phyloP scores from a whole-genome alignment of 164 flowering plant species.

The Chimonanthus salicifolius region DNA sequence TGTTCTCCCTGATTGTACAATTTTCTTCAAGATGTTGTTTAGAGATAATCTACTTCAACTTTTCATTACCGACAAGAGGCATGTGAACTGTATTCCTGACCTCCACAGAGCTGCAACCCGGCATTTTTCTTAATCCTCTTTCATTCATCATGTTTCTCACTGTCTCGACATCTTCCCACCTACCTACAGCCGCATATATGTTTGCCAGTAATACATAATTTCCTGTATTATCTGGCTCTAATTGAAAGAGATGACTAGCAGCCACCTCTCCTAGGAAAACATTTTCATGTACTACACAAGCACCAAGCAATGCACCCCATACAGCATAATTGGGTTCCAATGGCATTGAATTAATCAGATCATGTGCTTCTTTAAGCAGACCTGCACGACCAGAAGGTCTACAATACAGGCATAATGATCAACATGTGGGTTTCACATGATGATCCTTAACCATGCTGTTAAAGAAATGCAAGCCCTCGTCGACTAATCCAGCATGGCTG shows the following conservation, averaged over 20 bases:
- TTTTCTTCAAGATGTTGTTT: background rate
- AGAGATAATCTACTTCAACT: background rate
- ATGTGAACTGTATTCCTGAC: constrained; percentile 14
- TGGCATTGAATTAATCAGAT: constrained; percentile 53
- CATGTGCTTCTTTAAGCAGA: constrained; percentile 55
- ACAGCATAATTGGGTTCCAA: constrained; percentile 46
- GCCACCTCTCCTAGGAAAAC: constrained; percentile 66
- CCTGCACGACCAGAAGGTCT: constrained; percentile 75
- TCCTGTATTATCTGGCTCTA: constrained; percentile 76
- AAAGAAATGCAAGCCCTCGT: constrained; percentile 59
- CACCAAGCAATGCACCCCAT: constrained; percentile 84
- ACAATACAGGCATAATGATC: constrained; percentile 73
- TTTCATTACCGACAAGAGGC: background rate
- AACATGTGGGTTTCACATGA: constrained; percentile 15
- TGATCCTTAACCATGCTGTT: constrained; percentile 32
- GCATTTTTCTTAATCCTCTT: constrained; percentile 52
- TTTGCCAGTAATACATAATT: constrained; percentile 72
- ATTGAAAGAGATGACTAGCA: constrained; percentile 51
- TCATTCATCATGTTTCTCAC: constrained; percentile 41
- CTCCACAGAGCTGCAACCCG: constrained; percentile 55
- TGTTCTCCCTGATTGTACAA: background rate
- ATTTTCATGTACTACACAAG: constrained; percentile 60
- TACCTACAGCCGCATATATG: constrained; percentile 55
- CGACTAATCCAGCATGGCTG: constrained; percentile 74
- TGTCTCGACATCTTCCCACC: constrained; percentile 71